Conservation (phyloP, 1,284 basidiomycete genomes). For the Hymenochaete sp. region DNA sequence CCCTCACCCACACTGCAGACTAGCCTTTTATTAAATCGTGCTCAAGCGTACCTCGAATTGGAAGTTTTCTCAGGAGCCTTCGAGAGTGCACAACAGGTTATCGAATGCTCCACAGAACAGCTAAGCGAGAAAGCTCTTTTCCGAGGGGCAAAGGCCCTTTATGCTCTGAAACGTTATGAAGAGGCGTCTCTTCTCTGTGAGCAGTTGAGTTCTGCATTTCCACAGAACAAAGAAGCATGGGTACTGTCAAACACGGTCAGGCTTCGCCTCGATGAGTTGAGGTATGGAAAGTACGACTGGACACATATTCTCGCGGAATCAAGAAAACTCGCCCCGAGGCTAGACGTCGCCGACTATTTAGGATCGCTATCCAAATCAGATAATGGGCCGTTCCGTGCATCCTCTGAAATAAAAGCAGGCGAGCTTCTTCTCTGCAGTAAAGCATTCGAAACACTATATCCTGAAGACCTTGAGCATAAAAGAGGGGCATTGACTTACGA, state of each 20-base stretch:
- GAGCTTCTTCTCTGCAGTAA: slow-evolving; percentile 14
- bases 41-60: slow-evolving; percentile 12
- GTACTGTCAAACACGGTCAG: not conserved
- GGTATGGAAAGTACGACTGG: slow-evolving; percentile 16
- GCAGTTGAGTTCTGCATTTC: slow-evolving; percentile 4
- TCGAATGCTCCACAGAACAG: slow-evolving; percentile 1
- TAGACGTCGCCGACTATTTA: slow-evolving; percentile 13
- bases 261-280: slow-evolving; percentile 10
- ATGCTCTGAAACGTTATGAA: slow-evolving; percentile 10
- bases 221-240: slow-evolving; percentile 14
- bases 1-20: slow-evolving; percentile 5
- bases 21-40: slow-evolving; percentile 14
- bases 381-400: slow-evolving; percentile 3
- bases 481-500: slow-evolving; percentile 10
- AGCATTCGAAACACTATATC: slow-evolving; percentile 14
- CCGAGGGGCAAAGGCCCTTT: slow-evolving; percentile 11
- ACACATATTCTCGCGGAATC: slow-evolving; percentile 9
- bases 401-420: slow-evolving; percentile 8
- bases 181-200: slow-evolving; percentile 7
- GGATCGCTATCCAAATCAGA: slow-evolving; percentile 6
- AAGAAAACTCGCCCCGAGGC: slow-evolving; percentile 6
- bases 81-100: slow-evolving; percentile 6
- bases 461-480: slow-evolving; percentile 8
- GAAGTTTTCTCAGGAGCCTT: slow-evolving; percentile 2
- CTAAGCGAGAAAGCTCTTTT: slow-evolving; percentile 16